Evolutionary conservation across 176 grass and related monocot species (phyloP).

Genomic region (Saccharum officinarum): DNA sequence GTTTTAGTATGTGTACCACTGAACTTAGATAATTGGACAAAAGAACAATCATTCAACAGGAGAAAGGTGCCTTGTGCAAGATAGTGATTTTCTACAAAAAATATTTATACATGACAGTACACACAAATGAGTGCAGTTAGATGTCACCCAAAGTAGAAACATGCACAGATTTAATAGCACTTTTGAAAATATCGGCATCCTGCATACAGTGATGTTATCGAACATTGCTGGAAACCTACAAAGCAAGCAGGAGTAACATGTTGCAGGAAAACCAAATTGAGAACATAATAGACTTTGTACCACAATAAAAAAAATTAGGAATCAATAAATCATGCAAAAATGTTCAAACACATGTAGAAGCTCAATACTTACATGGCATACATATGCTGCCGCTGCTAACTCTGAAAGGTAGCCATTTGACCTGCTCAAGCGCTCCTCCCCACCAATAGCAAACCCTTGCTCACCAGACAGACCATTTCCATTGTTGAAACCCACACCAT

Average conservation of each 20-base stretch:
- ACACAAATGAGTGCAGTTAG: background rate
- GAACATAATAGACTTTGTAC: background rate
- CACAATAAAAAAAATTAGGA: background rate
- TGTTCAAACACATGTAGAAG: background rate
- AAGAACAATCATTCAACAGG: background rate
- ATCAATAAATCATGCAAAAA: background rate
- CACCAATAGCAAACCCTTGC: constrained; percentile 89
- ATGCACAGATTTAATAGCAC: background rate
- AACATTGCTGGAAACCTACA: constrained; percentile 2
- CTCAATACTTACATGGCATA: constrained; percentile 75
- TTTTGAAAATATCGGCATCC: constrained; percentile 19
- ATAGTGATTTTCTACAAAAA: constrained; percentile 1
- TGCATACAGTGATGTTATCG: background rate
- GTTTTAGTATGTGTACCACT: background rate
- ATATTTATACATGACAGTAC: constrained; percentile 4
- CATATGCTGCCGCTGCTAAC: constrained; percentile 81
- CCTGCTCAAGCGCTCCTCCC: constrained; percentile 67
- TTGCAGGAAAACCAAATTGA: constrained; percentile 6
- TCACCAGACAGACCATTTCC: constrained; percentile 86
- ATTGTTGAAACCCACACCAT: constrained; percentile 90
- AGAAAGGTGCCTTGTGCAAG: background rate
- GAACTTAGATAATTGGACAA: background rate
- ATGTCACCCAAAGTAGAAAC: background rate
- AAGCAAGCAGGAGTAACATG: background rate
- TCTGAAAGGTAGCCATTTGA: constrained; percentile 94